phyloP scores from a whole-genome alignment of 1,284 basidiomycete species.

The Testicularia cyperi region DNA sequence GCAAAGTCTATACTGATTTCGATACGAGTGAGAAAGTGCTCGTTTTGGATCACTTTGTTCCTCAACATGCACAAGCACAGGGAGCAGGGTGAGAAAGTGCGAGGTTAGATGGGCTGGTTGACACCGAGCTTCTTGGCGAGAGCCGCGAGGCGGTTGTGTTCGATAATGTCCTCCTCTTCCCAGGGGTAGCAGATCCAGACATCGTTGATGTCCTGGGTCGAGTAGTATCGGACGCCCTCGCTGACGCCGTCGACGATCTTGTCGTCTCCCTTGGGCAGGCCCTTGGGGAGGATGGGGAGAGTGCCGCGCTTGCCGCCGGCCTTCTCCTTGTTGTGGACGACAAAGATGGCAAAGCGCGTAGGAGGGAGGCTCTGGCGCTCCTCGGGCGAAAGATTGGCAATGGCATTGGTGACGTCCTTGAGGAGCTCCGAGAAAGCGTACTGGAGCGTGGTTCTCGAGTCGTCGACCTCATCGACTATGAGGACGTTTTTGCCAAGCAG shows the following conservation, averaged over 20 bases:
- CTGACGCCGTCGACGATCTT: slow-evolving; percentile 48
- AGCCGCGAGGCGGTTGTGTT: slow-evolving; percentile 58
- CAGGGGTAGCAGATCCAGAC: slow-evolving; percentile 59
- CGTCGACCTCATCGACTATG: slow-evolving; percentile 60
- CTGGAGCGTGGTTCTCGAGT: slow-evolving; percentile 57
- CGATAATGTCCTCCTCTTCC: slow-evolving; percentile 57
- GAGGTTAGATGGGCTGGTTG: slow-evolving; percentile 30
- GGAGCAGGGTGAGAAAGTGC: background rate
- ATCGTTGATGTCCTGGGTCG: slow-evolving; percentile 54
- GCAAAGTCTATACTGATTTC: too few relatives aligned
- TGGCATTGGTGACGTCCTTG: slow-evolving; percentile 52
- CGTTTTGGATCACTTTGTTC: too few relatives aligned
- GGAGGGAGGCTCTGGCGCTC: slow-evolving; percentile 48
- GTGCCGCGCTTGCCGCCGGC: slow-evolving; percentile 50
- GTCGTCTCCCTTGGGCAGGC: slow-evolving; percentile 33
- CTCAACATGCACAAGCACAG: slow-evolving; percentile 22
- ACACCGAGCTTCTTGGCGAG: slow-evolving; percentile 51
- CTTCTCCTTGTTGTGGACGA: slow-evolving; percentile 59
- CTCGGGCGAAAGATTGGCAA: slow-evolving; percentile 42
- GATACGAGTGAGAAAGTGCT: too few relatives aligned
- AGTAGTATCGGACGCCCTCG: slow-evolving; percentile 56
- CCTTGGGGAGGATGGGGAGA: slow-evolving; percentile 49
- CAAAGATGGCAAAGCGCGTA: slow-evolving; percentile 59
- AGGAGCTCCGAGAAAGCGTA: slow-evolving; percentile 59
- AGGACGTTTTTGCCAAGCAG: slow-evolving; percentile 59